Conservation (phyloP, 352 stramenopile genomes). For the Elongisporangium prolatum region DNA sequence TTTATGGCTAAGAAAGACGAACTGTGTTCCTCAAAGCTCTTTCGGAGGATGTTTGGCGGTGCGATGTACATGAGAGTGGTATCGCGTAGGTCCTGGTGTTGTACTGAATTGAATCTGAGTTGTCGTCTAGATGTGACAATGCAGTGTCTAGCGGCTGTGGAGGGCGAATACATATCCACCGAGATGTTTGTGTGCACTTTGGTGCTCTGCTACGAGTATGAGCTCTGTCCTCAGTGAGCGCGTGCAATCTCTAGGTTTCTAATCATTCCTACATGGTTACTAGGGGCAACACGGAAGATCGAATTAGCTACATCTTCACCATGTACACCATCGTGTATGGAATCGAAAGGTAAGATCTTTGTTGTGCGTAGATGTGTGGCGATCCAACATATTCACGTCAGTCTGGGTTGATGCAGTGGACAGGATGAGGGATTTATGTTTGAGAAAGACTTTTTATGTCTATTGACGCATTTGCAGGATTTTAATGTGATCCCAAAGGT, state of each 20-base stretch:
- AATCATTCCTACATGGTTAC: background rate
- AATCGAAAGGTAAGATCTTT: background rate
- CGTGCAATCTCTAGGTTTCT: background rate
- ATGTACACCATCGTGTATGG: constrained; percentile 79
- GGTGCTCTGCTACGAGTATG: constrained; percentile 71
- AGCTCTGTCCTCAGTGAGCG: background rate
- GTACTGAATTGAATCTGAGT: background rate
- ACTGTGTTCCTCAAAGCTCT: constrained; percentile 69
- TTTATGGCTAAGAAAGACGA: constrained; percentile 65
- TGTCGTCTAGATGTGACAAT: constrained; percentile 43
- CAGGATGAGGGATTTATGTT: constrained; percentile 54
- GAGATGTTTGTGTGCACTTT: constrained; percentile 75
- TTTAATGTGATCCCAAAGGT: constrained; percentile 66
- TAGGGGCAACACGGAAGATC: constrained; percentile 83
- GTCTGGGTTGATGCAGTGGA: background rate
- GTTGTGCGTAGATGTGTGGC: background rate
- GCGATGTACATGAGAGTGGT: background rate
- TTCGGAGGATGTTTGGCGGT: constrained; percentile 75
- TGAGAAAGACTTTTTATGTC: constrained; percentile 64
- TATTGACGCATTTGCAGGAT: constrained; percentile 62
- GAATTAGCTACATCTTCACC: constrained; percentile 84
- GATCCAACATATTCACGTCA: background rate
- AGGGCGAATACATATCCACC: constrained; percentile 54
- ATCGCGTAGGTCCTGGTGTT: background rate
- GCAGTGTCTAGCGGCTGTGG: constrained; percentile 50